Conservation (phyloP, 2,329 filamentous ascomycete species). For the Pezicula neosporulosa region DNA sequence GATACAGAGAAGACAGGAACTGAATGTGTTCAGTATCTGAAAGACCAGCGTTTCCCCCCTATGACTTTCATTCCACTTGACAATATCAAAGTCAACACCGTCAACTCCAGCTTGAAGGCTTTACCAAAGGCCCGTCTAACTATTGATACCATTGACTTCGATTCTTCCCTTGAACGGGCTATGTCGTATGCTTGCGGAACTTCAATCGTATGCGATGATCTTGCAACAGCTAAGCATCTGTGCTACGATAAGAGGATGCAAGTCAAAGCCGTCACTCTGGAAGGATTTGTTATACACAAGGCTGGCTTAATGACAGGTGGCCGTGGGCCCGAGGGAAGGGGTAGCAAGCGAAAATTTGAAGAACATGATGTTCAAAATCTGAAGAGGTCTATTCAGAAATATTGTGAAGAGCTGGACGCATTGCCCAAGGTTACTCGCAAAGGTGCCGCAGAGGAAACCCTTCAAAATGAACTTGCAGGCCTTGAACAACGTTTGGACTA, state of each 20-base stretch:
- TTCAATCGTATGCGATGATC: constrained; percentile 87
- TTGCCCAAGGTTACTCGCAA: constrained; percentile 77
- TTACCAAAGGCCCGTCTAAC: constrained; percentile 83
- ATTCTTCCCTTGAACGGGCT: constrained; percentile 80
- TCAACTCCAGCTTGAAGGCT: constrained; percentile 87
- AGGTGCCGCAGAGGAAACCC: constrained; percentile 72
- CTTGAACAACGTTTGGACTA: constrained; percentile 74
- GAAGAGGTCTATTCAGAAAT: constrained; percentile 70
- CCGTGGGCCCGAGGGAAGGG: constrained; percentile 71
- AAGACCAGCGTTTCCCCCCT: constrained; percentile 80
- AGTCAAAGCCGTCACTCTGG: constrained; percentile 90
- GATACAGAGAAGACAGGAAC: constrained; percentile 92
- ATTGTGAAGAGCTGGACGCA: constrained; percentile 73
- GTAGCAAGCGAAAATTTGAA: constrained; percentile 78
- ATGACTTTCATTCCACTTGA: constrained; percentile 96
- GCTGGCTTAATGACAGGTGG: constrained; percentile 96
- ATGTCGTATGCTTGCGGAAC: constrained; percentile 95
- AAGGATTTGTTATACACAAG: constrained; percentile 96
- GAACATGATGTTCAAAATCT: constrained; percentile 86
- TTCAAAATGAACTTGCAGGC: constrained; percentile 76
- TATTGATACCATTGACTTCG: constrained; percentile 95
- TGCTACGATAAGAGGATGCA: constrained; percentile 80
- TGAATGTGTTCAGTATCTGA: constrained; percentile 91
- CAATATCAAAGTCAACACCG: constrained; percentile 91
- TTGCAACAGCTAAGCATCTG: constrained; percentile 83